Conservation (phyloP, 352 stramenopile genomes). For the Phytopythium kandeliae region DNA sequence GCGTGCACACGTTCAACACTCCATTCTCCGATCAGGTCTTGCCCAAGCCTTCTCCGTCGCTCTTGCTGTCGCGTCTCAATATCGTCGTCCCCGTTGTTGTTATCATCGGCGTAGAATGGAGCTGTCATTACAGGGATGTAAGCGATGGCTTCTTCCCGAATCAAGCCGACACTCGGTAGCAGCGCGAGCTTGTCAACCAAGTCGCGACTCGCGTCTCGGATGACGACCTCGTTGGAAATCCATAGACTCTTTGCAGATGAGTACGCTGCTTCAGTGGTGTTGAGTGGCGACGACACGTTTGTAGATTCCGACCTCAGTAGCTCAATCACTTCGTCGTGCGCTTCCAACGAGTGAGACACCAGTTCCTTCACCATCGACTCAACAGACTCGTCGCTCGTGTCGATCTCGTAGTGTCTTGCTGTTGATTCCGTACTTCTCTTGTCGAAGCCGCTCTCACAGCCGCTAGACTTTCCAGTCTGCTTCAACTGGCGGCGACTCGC, state of each 20-base stretch:
- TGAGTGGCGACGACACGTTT: neutral
- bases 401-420: neutral
- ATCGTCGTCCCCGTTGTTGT: neutral
- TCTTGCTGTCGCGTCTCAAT: neutral
- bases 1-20: conserved; percentile 31
- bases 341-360: conserved; percentile 17
- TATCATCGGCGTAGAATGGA: neutral
- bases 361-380: conserved; percentile 24
- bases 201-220: conserved; percentile 25
- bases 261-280: neutral
- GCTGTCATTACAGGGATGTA: conserved; percentile 8
- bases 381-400: conserved; percentile 5
- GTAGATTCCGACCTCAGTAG: conserved; percentile 11
- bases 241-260: conserved; percentile 25
- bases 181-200: conserved; percentile 26
- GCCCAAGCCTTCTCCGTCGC: conserved; percentile 8
- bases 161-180: conserved; percentile 21
- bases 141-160: conserved; percentile 18
- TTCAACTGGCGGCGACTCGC: neutral
- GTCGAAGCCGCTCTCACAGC: conserved; percentile 5
- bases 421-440: neutral
- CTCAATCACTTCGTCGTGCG: conserved; percentile 22
- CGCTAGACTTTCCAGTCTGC: neutral
- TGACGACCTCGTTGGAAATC: conserved; percentile 44
- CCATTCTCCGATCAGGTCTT: conserved; percentile 26